A percentile compares a stretch with the other conserved stretches of the same genome.
phyloP scores from a whole-genome alignment of 148 eudicot genomes.

The Rhododendron mucronatum region DNA sequence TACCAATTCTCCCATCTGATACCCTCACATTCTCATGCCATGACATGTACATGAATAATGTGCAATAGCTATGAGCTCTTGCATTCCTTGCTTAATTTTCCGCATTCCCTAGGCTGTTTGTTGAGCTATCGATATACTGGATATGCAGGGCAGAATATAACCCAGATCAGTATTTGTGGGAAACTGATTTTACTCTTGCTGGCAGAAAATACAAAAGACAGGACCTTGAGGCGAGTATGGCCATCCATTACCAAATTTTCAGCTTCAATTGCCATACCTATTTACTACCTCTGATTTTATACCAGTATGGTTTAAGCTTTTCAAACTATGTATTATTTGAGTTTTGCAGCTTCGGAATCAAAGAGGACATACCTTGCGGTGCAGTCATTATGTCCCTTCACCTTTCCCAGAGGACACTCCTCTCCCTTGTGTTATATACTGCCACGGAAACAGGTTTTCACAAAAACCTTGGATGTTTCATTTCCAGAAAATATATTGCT shows the following conservation, averaged over 20 bases:
- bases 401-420: constrained; percentile 51
- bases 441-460: constrained; percentile 86
- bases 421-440: constrained; percentile 87
- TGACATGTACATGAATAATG: not conserved
- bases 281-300: constrained; percentile 4
- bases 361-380: constrained; percentile 70
- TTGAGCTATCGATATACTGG: constrained; percentile 8
- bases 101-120: not conserved
- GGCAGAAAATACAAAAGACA: constrained; percentile 66
- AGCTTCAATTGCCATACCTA: not conserved
- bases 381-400: constrained; percentile 85
- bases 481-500: not conserved
- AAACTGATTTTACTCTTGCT: constrained; percentile 64
- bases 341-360: constrained; percentile 69
- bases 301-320: not conserved
- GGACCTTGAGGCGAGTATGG: constrained; percentile 95
- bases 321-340: not conserved
- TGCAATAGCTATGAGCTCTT: not conserved
- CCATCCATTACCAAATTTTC: constrained; percentile 18
- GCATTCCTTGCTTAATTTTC: not conserved
- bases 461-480: not conserved
- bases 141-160: constrained; percentile 73
- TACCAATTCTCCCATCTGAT: not conserved
- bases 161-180: constrained; percentile 92
- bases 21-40: not conserved